These are phyloP conservation scores for Drechmeria coniospora DNA, from an alignment of 2,329 filamentous ascomycete species.

Conservation along the genomic window DNA sequence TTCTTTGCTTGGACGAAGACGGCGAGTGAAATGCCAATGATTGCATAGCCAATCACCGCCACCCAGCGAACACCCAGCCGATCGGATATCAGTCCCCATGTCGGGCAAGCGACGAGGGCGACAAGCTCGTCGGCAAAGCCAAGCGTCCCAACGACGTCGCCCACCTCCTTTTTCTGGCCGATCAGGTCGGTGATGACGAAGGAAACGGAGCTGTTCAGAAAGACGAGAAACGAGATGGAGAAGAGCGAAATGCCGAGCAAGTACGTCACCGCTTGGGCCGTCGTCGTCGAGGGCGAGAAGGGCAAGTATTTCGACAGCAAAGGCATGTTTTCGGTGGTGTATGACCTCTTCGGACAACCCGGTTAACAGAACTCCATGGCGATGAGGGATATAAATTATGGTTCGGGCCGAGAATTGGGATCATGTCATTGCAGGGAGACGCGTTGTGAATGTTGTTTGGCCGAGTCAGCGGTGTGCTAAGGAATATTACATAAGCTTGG, in stretches of 20 bases:
- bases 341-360: constrained; percentile 4
- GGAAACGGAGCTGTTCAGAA: constrained; percentile 70
- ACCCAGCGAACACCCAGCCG: constrained; percentile 59
- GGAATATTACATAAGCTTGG: too few relatives aligned
- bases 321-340: constrained; percentile 11
- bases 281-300: constrained; percentile 44
- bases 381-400: constrained; percentile 1
- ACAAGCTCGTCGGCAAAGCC: constrained; percentile 77
- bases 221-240: constrained; percentile 79
- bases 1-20: constrained; percentile 74
- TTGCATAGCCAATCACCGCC: constrained; percentile 61
- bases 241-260: constrained; percentile 71
- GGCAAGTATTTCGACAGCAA: constrained; percentile 33
- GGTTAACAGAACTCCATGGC: constrained; percentile 5
- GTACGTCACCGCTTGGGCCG: constrained; percentile 54
- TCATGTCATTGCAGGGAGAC: not conserved
- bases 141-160: constrained; percentile 68
- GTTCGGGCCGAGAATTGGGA: too few relatives aligned
- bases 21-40: constrained; percentile 64
- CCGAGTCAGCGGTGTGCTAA: not conserved
- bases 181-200: constrained; percentile 78
- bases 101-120: constrained; percentile 63
- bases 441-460: not conserved
- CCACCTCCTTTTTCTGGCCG: constrained; percentile 56
- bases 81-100: constrained; percentile 67